Evolutionary conservation across 805 yeast species (phyloP).

Genomic region (Saccharomycopsis fibuligera): DNA sequence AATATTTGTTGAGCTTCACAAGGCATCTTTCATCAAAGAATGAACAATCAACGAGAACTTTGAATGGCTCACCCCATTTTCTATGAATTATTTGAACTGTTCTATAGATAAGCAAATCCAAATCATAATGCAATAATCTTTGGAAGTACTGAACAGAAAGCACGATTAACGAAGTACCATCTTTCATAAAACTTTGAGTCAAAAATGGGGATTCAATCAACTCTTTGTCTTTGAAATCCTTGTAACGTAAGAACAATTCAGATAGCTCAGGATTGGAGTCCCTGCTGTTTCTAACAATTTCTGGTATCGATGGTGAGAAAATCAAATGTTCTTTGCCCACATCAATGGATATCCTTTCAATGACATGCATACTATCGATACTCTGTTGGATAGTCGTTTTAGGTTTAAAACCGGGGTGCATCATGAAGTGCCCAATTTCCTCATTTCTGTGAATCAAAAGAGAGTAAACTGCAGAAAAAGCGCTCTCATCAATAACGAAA

Average conservation of each 20-base stretch:
- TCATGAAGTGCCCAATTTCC: constrained; percentile 9
- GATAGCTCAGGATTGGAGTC: constrained; percentile 47
- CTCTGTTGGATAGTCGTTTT: not conserved
- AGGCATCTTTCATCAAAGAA: constrained; percentile 34
- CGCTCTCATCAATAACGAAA: not conserved
- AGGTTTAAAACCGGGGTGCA: constrained; percentile 7
- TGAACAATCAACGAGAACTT: constrained; percentile 63
- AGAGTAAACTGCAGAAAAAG: constrained; percentile 12
- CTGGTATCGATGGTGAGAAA: constrained; percentile 50
- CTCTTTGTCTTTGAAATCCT: constrained; percentile 44
- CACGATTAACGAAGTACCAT: constrained; percentile 65
- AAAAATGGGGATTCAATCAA: constrained; percentile 41
- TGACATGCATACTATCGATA: constrained; percentile 1
- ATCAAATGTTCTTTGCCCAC: constrained; percentile 57
- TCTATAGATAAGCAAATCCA: constrained; percentile 40
- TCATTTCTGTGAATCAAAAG: constrained; percentile 12
- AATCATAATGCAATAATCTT: constrained; percentile 9
- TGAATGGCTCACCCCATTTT: constrained; percentile 64
- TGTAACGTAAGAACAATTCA: constrained; percentile 64
- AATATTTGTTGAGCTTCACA: not conserved
- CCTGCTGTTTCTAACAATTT: constrained; percentile 41
- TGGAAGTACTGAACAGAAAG: constrained; percentile 39
- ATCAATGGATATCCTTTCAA: constrained; percentile 31
- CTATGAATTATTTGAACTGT: constrained; percentile 62
- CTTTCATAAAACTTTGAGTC: constrained; percentile 58